Conservation (phyloP, 169 alveolate species). For the Cryptosporidium ubiquitum region DNA sequence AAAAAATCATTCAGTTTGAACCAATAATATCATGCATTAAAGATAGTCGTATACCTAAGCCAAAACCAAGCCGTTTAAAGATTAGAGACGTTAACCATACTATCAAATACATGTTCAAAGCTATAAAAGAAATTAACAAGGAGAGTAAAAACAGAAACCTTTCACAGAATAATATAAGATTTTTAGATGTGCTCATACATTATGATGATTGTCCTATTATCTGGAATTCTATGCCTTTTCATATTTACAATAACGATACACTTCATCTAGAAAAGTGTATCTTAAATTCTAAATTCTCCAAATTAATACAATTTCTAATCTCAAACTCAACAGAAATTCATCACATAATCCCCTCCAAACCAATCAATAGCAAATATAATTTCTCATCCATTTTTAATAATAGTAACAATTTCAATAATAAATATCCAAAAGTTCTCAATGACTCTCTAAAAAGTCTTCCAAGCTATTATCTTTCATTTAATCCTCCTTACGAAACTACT, state of each 20-base stretch:
- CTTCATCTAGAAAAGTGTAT: slow-evolving; percentile 37
- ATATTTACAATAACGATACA: slow-evolving; percentile 14
- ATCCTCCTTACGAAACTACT: neutral
- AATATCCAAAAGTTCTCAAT: neutral
- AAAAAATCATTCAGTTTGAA: too few relatives aligned
- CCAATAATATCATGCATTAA: slow-evolving; percentile 32
- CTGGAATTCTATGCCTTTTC: slow-evolving; percentile 50
- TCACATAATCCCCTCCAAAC: neutral
- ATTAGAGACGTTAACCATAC: slow-evolving; percentile 54
- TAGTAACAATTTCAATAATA: neutral
- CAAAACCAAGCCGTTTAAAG: slow-evolving; percentile 4
- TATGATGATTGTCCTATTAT: slow-evolving; percentile 67
- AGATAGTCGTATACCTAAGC: slow-evolving; percentile 19
- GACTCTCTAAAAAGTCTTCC: too few relatives aligned
- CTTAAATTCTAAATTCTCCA: slow-evolving; percentile 32
- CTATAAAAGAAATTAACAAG: neutral
- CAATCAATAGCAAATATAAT: neutral
- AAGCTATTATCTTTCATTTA: neutral
- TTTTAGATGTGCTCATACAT: slow-evolving; percentile 42
- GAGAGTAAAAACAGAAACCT: neutral
- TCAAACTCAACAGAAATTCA: slow-evolving; percentile 12
- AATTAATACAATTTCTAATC: slow-evolving; percentile 8
- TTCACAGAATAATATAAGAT: neutral
- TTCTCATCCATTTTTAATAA: neutral
- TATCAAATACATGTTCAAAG: slow-evolving; percentile 26